These are phyloP conservation scores for Moesziomyces parantarcticus DNA, from an alignment of 1,284 basidiomycete species.

Conservation along the genomic window DNA sequence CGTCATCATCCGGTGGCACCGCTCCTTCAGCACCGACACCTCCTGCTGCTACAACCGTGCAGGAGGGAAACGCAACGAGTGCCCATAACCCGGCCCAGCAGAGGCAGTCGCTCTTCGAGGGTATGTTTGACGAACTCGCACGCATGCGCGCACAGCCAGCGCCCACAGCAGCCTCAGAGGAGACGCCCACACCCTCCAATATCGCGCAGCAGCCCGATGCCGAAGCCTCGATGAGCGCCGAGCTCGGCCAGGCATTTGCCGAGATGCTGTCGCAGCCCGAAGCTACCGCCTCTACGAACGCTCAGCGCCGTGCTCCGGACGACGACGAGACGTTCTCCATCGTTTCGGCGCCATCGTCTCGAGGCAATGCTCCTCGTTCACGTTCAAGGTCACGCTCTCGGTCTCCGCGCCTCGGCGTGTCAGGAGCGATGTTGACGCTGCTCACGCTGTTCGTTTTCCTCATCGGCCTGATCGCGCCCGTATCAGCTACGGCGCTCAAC, in stretches of 20 bases:
- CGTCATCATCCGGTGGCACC: neutral
- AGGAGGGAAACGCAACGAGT: neutral
- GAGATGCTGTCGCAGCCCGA: constrained; percentile 20
- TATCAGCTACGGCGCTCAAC: neutral
- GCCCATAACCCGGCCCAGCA: neutral
- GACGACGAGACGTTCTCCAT: constrained; percentile 16
- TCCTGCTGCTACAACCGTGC: neutral
- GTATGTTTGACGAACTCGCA: constrained; percentile 26
- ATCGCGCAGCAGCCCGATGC: neutral
- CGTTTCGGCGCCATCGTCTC: constrained; percentile 13
- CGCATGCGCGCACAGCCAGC: constrained; percentile 20
- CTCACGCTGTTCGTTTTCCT: constrained; percentile 31
- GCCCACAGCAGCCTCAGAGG: neutral
- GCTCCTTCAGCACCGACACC: no score
- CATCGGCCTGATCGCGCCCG: constrained; percentile 11
- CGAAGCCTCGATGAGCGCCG: constrained; percentile 3
- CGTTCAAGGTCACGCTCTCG: constrained; percentile 16
- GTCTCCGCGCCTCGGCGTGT: constrained; percentile 8
- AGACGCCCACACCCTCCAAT: neutral
- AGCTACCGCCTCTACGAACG: neutral
- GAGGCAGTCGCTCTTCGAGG: constrained; percentile 28
- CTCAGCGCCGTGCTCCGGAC: neutral
- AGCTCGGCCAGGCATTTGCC: constrained; percentile 19
- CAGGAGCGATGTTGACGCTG: constrained; percentile 16
- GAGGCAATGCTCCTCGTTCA: constrained; percentile 1